These are phyloP conservation scores for Agaricus blazei DNA, from an alignment of 768 basidiomycete genomes.

Conservation along the genomic window DNA sequence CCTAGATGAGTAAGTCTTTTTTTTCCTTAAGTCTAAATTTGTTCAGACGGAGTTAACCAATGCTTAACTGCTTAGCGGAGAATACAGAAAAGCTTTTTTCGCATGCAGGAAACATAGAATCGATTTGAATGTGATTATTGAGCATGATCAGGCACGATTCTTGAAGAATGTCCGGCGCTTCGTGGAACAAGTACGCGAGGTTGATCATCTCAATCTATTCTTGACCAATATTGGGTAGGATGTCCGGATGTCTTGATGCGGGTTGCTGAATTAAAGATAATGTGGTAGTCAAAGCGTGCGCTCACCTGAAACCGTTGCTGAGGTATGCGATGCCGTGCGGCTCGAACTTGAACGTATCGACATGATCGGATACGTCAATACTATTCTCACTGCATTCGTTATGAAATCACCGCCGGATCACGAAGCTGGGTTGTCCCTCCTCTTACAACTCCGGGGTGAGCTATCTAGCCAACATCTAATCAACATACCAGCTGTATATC, in stretches of 20 bases:
- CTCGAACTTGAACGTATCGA: constrained; percentile 66
- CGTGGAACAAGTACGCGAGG: constrained; percentile 80
- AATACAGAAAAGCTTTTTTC: constrained; percentile 84
- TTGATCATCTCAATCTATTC: constrained; percentile 92
- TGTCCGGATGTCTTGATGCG: neutral
- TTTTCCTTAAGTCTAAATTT: neutral
- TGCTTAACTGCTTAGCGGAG: constrained; percentile 39
- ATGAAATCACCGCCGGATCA: constrained; percentile 90
- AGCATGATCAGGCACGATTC: constrained; percentile 70
- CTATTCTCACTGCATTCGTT: constrained; percentile 88
- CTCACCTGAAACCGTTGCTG: constrained; percentile 52
- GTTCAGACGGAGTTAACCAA: neutral
- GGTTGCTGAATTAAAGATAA: neutral
- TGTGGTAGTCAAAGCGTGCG: constrained; percentile 52
- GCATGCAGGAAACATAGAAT: constrained; percentile 92
- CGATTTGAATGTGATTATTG: constrained; percentile 84
- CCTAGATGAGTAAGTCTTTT: constrained; percentile 56
- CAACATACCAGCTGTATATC: neutral
- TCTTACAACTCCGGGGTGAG: constrained; percentile 77
- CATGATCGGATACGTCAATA: constrained; percentile 78
- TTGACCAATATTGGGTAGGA: constrained; percentile 77
- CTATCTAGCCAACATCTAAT: neutral
- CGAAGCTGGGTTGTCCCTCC: constrained; percentile 72
- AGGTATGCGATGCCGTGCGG: constrained; percentile 76
- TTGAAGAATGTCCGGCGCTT: constrained; percentile 58